phyloP scores from a whole-genome alignment of 257 asterid genomes.

The Gentiana dahurica region DNA sequence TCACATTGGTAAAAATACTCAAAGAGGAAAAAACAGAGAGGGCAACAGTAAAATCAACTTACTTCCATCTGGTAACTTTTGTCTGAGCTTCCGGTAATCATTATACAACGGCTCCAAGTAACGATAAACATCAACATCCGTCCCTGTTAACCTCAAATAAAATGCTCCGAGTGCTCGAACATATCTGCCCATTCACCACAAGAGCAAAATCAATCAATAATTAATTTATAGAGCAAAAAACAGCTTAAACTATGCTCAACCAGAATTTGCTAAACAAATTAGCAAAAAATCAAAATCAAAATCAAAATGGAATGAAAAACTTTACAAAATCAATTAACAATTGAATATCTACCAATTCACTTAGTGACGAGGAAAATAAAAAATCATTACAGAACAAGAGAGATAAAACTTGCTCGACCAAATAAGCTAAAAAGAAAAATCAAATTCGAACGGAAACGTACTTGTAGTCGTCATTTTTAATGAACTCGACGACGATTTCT shows the following conservation, averaged over 20 bases:
- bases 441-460: constrained; percentile 8
- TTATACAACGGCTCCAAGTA: constrained; percentile 89
- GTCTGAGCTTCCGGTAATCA: constrained; percentile 85
- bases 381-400: neutral
- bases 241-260: too few species aligned
- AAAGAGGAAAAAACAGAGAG: neutral
- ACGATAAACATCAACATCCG: constrained; percentile 74
- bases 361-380: neutral
- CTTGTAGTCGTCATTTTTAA: constrained; percentile 90
- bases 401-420: neutral
- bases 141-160: constrained; percentile 87
- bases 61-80: constrained; percentile 56
- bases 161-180: constrained; percentile 93
- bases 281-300: constrained; percentile 2
- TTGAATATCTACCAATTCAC: too few species aligned
- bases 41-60: constrained; percentile 8
- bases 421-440: neutral
- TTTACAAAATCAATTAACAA: too few species aligned
- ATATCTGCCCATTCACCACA: constrained; percentile 28
- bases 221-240: neutral
- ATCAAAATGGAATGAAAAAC: neutral
- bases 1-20: neutral
- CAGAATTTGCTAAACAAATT: neutral
- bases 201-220: neutral
- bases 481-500: constrained; percentile 92